These are phyloP conservation scores for Zymoseptoria ardabiliae DNA, from an alignment of 2,329 filamentous ascomycete species.

Conservation along the genomic window DNA sequence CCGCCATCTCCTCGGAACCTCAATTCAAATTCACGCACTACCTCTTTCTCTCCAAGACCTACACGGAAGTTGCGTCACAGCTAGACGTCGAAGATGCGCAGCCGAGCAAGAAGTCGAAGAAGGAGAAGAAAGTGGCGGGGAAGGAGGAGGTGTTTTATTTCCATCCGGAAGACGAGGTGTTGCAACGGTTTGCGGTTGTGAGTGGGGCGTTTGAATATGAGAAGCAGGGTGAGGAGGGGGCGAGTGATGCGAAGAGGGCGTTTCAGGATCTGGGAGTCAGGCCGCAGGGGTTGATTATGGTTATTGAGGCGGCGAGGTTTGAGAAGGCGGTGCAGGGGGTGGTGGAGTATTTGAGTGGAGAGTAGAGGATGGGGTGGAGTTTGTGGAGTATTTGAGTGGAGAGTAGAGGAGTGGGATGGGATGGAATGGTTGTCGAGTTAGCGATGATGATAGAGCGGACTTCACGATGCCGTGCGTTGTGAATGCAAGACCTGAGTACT, in stretches of 20 bases:
- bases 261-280: conserved; percentile 91
- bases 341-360: conserved; percentile 56
- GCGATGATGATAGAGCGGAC: not conserved
- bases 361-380: conserved; percentile 46
- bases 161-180: conserved; percentile 88
- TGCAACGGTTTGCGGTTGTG: conserved; percentile 67
- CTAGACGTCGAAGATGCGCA: conserved; percentile 60
- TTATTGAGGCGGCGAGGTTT: conserved; percentile 77
- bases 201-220: conserved; percentile 68
- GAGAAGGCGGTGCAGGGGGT: conserved; percentile 68
- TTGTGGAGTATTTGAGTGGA: conserved; percentile 60
- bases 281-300: conserved; percentile 73
- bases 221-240: conserved; percentile 67
- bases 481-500: not conserved
- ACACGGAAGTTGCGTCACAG: conserved; percentile 76
- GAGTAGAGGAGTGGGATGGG: not conserved
- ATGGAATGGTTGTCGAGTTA: not conserved
- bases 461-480: not conserved
- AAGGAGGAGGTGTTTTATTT: conserved; percentile 69
- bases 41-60: conserved; percentile 84
- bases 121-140: conserved; percentile 43
- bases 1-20: conserved; percentile 79
- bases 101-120: conserved; percentile 59
- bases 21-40: conserved; percentile 85
- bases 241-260: conserved; percentile 83